Conservation (phyloP, 768 basidiomycete genomes). For the Lentinula lateritia region DNA sequence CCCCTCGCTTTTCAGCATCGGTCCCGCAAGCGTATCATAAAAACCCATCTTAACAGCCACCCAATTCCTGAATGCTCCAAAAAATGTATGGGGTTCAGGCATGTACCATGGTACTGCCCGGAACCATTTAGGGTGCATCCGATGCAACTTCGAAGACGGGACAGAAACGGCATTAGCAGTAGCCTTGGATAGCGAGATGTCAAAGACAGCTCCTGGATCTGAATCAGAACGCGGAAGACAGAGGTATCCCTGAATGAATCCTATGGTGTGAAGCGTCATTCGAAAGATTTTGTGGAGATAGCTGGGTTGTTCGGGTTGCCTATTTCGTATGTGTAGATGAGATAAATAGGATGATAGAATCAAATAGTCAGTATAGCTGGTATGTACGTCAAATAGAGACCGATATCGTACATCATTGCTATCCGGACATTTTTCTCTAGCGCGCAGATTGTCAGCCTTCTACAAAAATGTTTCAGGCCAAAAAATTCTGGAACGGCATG, state of each 20-base stretch:
- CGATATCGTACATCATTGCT: constrained; percentile 36
- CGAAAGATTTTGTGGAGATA: constrained; percentile 24
- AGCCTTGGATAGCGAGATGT: constrained; percentile 11
- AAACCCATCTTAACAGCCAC: constrained; percentile 27
- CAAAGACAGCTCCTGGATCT: constrained; percentile 4
- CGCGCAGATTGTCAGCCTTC: constrained; percentile 28
- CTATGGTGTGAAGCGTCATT: constrained; percentile 15
- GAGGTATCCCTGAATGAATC: constrained; percentile 31
- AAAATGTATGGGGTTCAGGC: constrained; percentile 24
- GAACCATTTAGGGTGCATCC: constrained; percentile 15
- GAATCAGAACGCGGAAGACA: constrained; percentile 29
- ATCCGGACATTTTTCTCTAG: constrained; percentile 39
- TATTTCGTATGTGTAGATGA: constrained; percentile 10
- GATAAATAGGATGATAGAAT: no score
- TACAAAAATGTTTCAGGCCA: constrained; percentile 30
- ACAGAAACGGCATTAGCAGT: background rate
- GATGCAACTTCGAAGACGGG: background rate
- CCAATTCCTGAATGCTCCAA: constrained; percentile 21
- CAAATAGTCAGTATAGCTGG: background rate
- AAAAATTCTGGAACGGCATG: constrained; percentile 29
- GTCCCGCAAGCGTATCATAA: constrained; percentile 33
- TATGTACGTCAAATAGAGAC: background rate
- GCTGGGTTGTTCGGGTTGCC: constrained; percentile 32
- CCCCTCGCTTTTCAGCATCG: constrained; percentile 31
- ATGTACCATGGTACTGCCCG: constrained; percentile 43